A percentile compares a stretch with the other conserved stretches of the same genome.
These are phyloP conservation scores for Batkoa obscura DNA, from an alignment of 371 early-diverging fungal genomes.

Conservation along the genomic window DNA sequence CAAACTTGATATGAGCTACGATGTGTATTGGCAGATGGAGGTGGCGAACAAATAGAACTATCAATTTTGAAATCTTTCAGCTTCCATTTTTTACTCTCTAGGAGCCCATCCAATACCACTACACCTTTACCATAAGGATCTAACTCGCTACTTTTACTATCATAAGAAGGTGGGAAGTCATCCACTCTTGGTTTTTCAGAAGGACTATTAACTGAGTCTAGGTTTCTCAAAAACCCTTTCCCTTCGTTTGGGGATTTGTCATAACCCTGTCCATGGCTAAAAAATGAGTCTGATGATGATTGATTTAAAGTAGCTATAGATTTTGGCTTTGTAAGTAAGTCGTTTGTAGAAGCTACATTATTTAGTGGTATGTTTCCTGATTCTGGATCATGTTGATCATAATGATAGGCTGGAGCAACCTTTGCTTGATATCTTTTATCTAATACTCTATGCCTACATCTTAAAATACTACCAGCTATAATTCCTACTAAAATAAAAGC, in stretches of 20 bases:
- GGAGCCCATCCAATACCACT: neutral
- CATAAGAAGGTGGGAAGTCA: neutral
- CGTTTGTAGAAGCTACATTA: too few relatives aligned
- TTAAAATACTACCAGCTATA: too few relatives aligned
- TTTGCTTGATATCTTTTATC: too few relatives aligned
- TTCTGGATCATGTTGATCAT: too few relatives aligned
- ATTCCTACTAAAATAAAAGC: too few relatives aligned
- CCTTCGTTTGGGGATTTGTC: neutral
- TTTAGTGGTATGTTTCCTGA: too few relatives aligned
- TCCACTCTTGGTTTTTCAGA: neutral
- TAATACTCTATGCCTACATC: too few relatives aligned
- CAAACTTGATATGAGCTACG: neutral
- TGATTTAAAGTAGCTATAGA: neutral
- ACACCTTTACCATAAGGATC: conserved; percentile 1
- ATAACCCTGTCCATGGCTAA: neutral
- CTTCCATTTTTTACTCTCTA: conserved; percentile 4
- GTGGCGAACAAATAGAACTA: neutral
- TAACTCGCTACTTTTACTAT: neutral
- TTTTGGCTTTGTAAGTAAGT: too few relatives aligned
- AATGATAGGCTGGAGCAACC: too few relatives aligned
- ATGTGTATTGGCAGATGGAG: neutral
- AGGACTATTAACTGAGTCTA: neutral
- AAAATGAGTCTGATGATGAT: neutral
- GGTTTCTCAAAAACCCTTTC: neutral
- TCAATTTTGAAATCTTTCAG: conserved; percentile 3